Conservation (phyloP, 768 basidiomycete species). For the Dendrothele bispora region DNA sequence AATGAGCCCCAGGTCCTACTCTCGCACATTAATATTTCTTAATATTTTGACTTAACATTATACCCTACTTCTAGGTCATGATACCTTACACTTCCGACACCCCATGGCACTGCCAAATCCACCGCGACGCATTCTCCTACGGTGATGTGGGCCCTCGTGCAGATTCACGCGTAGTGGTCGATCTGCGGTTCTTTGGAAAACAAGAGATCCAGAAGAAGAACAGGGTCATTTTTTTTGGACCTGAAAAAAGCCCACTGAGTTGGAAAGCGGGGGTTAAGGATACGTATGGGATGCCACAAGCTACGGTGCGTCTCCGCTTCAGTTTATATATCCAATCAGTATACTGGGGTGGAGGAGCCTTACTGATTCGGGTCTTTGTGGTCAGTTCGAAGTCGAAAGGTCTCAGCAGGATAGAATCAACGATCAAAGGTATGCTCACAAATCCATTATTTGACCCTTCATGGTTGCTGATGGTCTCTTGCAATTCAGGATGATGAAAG, state of each 20-base stretch:
- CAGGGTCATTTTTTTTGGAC: slow-evolving; percentile 14
- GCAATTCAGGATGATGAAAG: slow-evolving; percentile 10
- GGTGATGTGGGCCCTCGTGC: slow-evolving; percentile 27
- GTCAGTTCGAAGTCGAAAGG: slow-evolving; percentile 1
- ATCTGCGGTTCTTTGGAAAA: slow-evolving; percentile 27
- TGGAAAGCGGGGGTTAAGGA: slow-evolving; percentile 16
- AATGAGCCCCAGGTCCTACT: neutral
- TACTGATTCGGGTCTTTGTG: neutral
- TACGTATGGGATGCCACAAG: slow-evolving; percentile 33
- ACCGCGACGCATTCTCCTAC: slow-evolving; percentile 36
- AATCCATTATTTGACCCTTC: slow-evolving; percentile 11
- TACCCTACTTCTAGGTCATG: too few species aligned
- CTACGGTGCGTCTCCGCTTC: slow-evolving; percentile 23
- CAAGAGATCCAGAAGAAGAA: slow-evolving; percentile 10
- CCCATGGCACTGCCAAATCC: slow-evolving; percentile 34
- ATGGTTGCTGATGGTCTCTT: slow-evolving; percentile 19
- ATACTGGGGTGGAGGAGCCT: too few species aligned
- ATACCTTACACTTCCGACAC: slow-evolving; percentile 7
- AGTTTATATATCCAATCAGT: neutral
- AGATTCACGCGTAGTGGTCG: slow-evolving; percentile 32
- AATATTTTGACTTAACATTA: too few species aligned
- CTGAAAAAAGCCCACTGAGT: slow-evolving; percentile 10
- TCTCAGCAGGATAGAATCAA: neutral
- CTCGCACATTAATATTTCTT: too few species aligned
- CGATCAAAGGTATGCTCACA: neutral